These are phyloP conservation scores for Glycine soja DNA, from an alignment of 306 rosid species.

Conservation along the genomic window DNA sequence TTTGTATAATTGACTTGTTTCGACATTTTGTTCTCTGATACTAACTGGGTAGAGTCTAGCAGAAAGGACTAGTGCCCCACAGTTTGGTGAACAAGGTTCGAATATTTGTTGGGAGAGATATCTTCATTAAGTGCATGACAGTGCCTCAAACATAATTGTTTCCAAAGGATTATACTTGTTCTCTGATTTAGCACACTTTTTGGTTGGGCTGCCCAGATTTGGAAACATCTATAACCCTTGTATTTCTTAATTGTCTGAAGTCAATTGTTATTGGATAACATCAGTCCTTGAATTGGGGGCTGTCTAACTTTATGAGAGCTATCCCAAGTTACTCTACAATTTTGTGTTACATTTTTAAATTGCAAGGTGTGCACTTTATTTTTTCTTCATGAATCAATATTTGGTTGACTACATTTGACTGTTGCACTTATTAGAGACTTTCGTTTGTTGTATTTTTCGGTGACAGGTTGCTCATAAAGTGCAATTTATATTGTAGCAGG, in stretches of 20 bases:
- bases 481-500: conserved; percentile 36
- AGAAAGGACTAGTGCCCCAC: neutral
- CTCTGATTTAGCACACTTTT: neutral
- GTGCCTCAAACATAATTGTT: too few species aligned
- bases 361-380: conserved; percentile 6
- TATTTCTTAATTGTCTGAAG: neutral
- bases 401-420: conserved; percentile 33
- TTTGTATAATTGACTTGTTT: conserved; percentile 31
- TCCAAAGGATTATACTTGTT: too few species aligned
- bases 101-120: too few species aligned
- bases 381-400: neutral
- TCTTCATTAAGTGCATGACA: too few species aligned
- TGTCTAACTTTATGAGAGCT: conserved; percentile 24
- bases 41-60: neutral
- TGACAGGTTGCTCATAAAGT: conserved; percentile 39
- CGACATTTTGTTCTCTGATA: conserved; percentile 26
- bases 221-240: conserved; percentile 7
- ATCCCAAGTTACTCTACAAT: neutral
- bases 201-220: neutral
- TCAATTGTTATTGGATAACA: conserved; percentile 18
- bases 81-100: too few species aligned
- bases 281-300: conserved; percentile 8
- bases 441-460: conserved; percentile 40
- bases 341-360: neutral
- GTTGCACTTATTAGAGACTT: conserved; percentile 6